phyloP scores from a whole-genome alignment of 257 asterid genomes.

The Scutellaria minor region DNA sequence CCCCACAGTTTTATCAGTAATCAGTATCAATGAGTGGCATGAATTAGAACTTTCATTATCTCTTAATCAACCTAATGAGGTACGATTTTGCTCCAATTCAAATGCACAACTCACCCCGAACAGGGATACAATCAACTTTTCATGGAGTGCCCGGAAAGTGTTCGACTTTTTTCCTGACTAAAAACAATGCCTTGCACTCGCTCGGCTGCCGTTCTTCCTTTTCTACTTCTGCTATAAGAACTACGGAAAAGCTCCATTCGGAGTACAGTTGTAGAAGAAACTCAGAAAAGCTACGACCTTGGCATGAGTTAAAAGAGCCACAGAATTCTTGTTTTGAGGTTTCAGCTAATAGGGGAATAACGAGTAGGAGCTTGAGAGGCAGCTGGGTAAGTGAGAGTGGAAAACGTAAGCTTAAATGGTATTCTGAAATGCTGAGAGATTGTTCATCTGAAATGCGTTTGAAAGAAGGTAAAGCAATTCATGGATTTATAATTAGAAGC shows the following conservation, averaged over 20 bases:
- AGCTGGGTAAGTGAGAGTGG: slow-evolving; percentile 27
- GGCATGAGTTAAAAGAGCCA: slow-evolving; percentile 27
- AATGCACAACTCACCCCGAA: slow-evolving; percentile 45
- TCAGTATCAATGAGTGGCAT: background rate
- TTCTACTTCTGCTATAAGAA: slow-evolving; percentile 44
- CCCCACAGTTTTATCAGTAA: background rate
- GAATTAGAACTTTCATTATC: background rate
- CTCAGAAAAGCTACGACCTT: slow-evolving; percentile 32
- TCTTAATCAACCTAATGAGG: slow-evolving; percentile 41
- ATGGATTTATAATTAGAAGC: slow-evolving; percentile 58
- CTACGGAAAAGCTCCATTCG: slow-evolving; percentile 23
- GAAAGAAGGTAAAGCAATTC: slow-evolving; percentile 66
- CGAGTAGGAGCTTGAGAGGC: slow-evolving; percentile 30
- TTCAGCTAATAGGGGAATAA: slow-evolving; percentile 36
- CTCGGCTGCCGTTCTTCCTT: slow-evolving; percentile 29
- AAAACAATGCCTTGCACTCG: slow-evolving; percentile 33
- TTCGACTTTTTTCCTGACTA: slow-evolving; percentile 44
- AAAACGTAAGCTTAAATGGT: slow-evolving; percentile 51
- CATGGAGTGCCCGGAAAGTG: slow-evolving; percentile 41
- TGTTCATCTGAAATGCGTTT: slow-evolving; percentile 49
- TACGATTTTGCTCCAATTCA: slow-evolving; percentile 39
- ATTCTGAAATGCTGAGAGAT: slow-evolving; percentile 57
- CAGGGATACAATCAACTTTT: slow-evolving; percentile 34
- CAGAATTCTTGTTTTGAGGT: slow-evolving; percentile 34
- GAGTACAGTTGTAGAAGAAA: slow-evolving; percentile 15